These are phyloP conservation scores for Pilatotrama ljubarskyi DNA, from an alignment of 768 basidiomycete species.

Conservation along the genomic window DNA sequence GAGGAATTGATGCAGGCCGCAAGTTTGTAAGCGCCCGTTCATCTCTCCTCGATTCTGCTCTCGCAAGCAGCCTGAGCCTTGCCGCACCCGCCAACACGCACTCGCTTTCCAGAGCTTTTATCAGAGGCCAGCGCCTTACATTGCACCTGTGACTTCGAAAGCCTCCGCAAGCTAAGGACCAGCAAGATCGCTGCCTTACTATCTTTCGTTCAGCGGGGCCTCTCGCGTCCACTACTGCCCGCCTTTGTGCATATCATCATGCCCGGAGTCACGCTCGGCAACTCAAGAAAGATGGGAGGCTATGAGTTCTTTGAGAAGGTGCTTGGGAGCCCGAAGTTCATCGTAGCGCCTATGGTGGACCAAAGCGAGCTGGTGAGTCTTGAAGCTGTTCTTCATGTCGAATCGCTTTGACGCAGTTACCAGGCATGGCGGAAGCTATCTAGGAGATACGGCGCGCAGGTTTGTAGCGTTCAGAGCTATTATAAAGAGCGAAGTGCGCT, in stretches of 20 bases:
- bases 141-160: no score
- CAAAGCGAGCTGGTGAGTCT: slow-evolving; percentile 88
- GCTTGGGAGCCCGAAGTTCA: slow-evolving; percentile 81
- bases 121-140: no score
- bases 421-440: slow-evolving; percentile 91
- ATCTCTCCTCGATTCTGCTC: not conserved
- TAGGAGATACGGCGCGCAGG: slow-evolving; percentile 46
- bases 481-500: not conserved
- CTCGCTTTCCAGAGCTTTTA: no score
- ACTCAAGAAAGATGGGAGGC: slow-evolving; percentile 54
- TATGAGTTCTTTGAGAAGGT: slow-evolving; percentile 83
- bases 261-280: slow-evolving; percentile 13
- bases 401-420: not conserved
- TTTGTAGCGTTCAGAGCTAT: no score
- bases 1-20: not conserved
- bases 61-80: not conserved
- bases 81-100: not conserved
- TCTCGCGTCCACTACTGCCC: slow-evolving; percentile 9
- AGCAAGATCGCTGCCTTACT: slow-evolving; percentile 10
- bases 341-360: slow-evolving; percentile 99
- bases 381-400: not conserved
- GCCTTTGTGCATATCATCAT: slow-evolving; percentile 19
- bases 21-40: slow-evolving; percentile 11
- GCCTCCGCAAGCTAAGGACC: no score
- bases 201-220: slow-evolving; percentile 4